Percentiles rank a stretch among this genome's conserved stretches.
These are phyloP conservation scores for Artemisia argyi DNA, from an alignment of 129 eudicot genomes.

Conservation along the genomic window DNA sequence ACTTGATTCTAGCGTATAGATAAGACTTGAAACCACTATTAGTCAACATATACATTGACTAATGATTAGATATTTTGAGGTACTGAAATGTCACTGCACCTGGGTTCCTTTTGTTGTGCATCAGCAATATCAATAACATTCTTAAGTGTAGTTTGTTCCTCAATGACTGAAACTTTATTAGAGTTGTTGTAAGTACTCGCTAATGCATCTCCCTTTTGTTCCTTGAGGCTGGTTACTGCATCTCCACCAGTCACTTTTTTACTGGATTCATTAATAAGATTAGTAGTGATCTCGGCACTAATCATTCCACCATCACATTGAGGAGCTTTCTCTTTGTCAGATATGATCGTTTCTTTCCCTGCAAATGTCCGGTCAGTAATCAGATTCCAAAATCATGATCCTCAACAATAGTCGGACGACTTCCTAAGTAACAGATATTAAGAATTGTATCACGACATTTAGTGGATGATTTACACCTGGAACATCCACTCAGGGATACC, in stretches of 20 bases:
- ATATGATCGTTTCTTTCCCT: conserved; percentile 36
- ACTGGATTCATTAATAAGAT: conserved; percentile 18
- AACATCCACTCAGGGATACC: too few relatives aligned
- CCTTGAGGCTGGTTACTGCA: conserved; percentile 1
- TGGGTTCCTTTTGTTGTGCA: conserved; percentile 38
- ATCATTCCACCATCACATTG: conserved; percentile 21
- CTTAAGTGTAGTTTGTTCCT: conserved; percentile 32
- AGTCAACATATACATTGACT: conserved; percentile 10
- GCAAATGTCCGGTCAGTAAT: conserved; percentile 40
- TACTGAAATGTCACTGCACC: conserved; percentile 34
- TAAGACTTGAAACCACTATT: conserved; percentile 27
- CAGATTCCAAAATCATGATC: conserved; percentile 25
- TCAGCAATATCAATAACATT: conserved; percentile 35
- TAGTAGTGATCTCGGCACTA: conserved; percentile 16
- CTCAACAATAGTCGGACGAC: conserved; percentile 18
- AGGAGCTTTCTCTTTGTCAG: conserved; percentile 1
- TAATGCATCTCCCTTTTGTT: conserved; percentile 16
- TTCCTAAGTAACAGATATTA: conserved; percentile 10
- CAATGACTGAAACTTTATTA: conserved; percentile 20
- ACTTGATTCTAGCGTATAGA: conserved; percentile 27
- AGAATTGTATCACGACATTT: not conserved
- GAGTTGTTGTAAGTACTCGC: conserved; percentile 4
- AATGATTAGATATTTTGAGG: not conserved
- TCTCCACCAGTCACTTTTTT: conserved; percentile 26
- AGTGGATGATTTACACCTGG: too few relatives aligned